Evolutionary conservation across 2,329 filamentous ascomycete genomes (phyloP).

Genomic region (Cladosporium sp.): DNA sequence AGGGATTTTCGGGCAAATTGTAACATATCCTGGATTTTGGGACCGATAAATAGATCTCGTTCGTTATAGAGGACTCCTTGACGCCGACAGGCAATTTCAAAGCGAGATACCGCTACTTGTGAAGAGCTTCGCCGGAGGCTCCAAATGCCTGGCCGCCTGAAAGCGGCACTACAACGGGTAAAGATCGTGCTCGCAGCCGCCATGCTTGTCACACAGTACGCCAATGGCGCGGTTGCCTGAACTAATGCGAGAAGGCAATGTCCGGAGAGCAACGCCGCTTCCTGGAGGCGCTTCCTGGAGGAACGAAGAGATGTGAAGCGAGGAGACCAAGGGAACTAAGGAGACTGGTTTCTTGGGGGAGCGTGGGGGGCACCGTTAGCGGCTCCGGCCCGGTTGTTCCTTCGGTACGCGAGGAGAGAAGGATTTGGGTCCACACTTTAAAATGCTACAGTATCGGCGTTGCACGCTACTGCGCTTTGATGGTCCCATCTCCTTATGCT

Average conservation of each 20-base stretch:
- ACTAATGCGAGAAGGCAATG: background rate
- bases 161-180: background rate
- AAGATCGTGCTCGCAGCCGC: background rate
- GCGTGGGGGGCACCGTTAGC: background rate
- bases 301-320: background rate
- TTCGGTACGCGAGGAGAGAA: background rate
- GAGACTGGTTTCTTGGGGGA: background rate
- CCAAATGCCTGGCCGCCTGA: background rate
- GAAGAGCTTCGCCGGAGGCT: background rate
- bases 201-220: background rate
- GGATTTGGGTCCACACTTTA: background rate
- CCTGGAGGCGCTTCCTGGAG: background rate
- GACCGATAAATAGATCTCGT: background rate
- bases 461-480: background rate
- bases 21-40: background rate
- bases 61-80: background rate
- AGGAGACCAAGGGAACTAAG: background rate
- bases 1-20: background rate
- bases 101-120: background rate
- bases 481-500: background rate
- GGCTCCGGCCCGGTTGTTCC: background rate
- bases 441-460: background rate
- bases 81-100: background rate
- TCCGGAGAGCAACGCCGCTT: background rate
- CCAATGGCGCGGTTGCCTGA: background rate